These are phyloP conservation scores for Parietaria judaica DNA, from an alignment of 306 rosid species.

Conservation along the genomic window DNA sequence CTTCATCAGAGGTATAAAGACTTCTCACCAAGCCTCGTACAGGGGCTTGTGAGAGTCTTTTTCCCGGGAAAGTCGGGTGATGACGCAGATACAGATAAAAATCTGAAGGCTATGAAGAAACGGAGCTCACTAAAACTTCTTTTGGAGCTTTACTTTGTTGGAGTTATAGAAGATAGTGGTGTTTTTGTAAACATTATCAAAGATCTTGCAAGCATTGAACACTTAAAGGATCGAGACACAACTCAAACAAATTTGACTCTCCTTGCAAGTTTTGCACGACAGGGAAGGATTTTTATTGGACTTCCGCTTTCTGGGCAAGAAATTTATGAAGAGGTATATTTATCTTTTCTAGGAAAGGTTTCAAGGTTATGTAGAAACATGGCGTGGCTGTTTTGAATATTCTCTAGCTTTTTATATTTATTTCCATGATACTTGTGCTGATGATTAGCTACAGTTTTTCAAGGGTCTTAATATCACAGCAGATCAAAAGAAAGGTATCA, in stretches of 20 bases:
- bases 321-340: constrained; percentile 71
- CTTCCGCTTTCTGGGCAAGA: constrained; percentile 69
- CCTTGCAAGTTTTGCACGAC: constrained; percentile 98
- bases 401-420: constrained; percentile 9
- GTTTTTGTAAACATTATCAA: constrained; percentile 73
- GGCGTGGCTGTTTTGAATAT: constrained; percentile 13
- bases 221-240: constrained; percentile 87
- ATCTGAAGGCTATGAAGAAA: constrained; percentile 93
- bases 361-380: background rate
- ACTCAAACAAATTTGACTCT: constrained; percentile 93
- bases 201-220: constrained; percentile 81
- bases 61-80: constrained; percentile 85
- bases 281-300: constrained; percentile 86
- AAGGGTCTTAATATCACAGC: constrained; percentile 79
- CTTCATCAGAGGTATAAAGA: constrained; percentile 99
- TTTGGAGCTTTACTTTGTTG: constrained; percentile 87
- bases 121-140: constrained; percentile 88
- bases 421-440: constrained; percentile 26
- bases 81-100: constrained; percentile 74
- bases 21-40: constrained; percentile 76
- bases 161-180: constrained; percentile 76
- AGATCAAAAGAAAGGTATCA: constrained; percentile 80
- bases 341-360: background rate
- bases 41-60: constrained; percentile 88
- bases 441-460: constrained; percentile 58